Evolutionary conservation across 2,329 filamentous ascomycete species (phyloP), one percentile per base, ranked within the genome.

Genomic region (Rhynchosporium agropyri): DNA sequence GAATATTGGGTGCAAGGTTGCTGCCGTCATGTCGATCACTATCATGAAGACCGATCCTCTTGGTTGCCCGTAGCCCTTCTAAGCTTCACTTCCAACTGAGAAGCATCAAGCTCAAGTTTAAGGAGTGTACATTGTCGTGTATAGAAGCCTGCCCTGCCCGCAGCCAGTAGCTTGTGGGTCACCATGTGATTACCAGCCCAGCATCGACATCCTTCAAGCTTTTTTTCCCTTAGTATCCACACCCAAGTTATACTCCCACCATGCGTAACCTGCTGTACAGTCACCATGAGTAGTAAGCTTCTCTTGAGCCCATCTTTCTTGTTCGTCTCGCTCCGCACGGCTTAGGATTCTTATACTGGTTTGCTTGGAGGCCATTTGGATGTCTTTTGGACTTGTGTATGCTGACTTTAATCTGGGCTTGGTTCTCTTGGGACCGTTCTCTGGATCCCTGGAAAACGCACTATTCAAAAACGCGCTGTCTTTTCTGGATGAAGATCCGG

Each of bases 291-390:
- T 9, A 6, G 2, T 1, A 3, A 61, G 59, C 33, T 61, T 54
- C 29, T 36, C 29, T 13, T 50, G 29, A 1, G 60, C 53, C 53
- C 60, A 57, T 38, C 43, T 26, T 1, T 57, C 40, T 31, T 57
- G 60, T n/a, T 43, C 31, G 3, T 28, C 20, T 13, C 15, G 43
- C n/a, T 62, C 51, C 1, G 26, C 38, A n/a, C 29, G 38, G 10
- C n/a, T 29, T 13, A 62, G 33, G 9, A 12, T 50, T 5, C 4
- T 20, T 20, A 55, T 42, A 28, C 51, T 45, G 26, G 13, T 46
- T 38, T 62, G 60, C 15, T 33, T 48, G 13, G 49, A 33, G 5
- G 51, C 51, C 60, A 62, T 62, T 13, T 49, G 15, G 36, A 57
- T 50, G 8, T 62, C 60, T 5, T 51, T 40, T 2, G 33, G 29